phyloP scores from a whole-genome alignment of 2,329 filamentous ascomycete genomes.

The Aspergillus felis region DNA sequence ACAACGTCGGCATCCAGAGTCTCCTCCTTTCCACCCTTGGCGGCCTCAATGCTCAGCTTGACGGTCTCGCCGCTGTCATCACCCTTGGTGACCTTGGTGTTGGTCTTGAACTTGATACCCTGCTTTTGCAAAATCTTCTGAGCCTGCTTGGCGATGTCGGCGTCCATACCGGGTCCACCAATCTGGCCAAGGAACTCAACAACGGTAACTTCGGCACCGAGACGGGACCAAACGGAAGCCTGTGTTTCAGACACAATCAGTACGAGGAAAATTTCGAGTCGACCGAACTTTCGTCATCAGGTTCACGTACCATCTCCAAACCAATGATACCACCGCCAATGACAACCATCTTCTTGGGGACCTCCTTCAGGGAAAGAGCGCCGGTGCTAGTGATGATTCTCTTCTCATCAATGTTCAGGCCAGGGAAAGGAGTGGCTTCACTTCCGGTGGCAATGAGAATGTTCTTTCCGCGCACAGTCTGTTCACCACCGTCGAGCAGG shows the following conservation, averaged over 20 bases:
- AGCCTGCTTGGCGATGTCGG: constrained; percentile 82
- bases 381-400: constrained; percentile 95
- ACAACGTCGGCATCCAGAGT: constrained; percentile 90
- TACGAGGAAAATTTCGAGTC: neutral
- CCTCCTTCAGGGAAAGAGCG: constrained; percentile 80
- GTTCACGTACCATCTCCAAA: constrained; percentile 75
- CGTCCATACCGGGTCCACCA: constrained; percentile 95
- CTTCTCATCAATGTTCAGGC: constrained; percentile 94
- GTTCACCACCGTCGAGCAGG: constrained; percentile 87
- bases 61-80: constrained; percentile 74
- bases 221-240: constrained; percentile 90
- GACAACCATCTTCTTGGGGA: constrained; percentile 94
- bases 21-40: constrained; percentile 95
- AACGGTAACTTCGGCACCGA: constrained; percentile 92
- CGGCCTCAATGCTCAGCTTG: constrained; percentile 80
- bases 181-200: constrained; percentile 97
- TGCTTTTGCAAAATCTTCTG: constrained; percentile 96
- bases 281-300: neutral
- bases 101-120: constrained; percentile 96
- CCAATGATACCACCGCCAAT: constrained; percentile 99
- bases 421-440: constrained; percentile 94
- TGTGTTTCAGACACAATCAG: constrained; percentile 24
- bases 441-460: constrained; percentile 96
- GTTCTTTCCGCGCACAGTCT: constrained; percentile 85
- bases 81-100: constrained; percentile 88